Percentiles rank a stretch among this genome's conserved stretches.
These are phyloP conservation scores for Starmerella khaoyaiensis DNA, from an alignment of 805 yeast species.

Conservation along the genomic window DNA sequence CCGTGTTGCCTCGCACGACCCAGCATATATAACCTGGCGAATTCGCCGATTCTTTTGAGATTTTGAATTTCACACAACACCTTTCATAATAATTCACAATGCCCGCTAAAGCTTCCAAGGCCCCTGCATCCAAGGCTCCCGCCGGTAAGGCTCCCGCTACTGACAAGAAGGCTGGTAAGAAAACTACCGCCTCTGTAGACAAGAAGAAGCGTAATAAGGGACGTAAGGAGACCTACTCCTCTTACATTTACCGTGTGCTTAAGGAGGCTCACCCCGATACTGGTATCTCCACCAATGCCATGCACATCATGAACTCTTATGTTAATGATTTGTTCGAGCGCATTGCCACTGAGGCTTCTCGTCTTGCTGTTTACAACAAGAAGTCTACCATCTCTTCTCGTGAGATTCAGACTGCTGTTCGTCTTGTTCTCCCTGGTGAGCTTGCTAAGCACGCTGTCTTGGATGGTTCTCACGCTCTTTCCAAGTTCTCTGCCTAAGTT, in stretches of 20 bases:
- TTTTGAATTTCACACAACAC: background rate
- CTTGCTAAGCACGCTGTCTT: conserved; percentile 96
- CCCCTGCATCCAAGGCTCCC: conserved; percentile 42
- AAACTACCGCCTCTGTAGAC: conserved; percentile 68
- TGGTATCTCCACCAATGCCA: conserved; percentile 97
- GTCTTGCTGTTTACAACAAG: conserved; percentile 97
- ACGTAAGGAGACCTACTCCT: conserved; percentile 96
- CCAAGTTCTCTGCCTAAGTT: conserved; percentile 70
- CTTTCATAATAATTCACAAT: conserved; percentile 21
- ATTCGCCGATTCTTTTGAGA: background rate
- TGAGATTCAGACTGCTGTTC: conserved; percentile 97
- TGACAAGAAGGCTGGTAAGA: conserved; percentile 89
- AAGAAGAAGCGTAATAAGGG: conserved; percentile 87
- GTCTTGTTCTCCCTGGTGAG: conserved; percentile 97
- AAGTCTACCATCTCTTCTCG: conserved; percentile 95
- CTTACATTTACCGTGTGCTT: conserved; percentile 95
- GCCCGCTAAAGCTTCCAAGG: conserved; percentile 40
- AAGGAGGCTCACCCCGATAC: conserved; percentile 99
- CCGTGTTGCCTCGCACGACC: background rate
- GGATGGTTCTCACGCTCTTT: conserved; percentile 97
- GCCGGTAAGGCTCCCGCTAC: conserved; percentile 93
- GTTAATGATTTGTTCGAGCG: conserved; percentile 97
- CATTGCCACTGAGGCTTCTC: conserved; percentile 94
- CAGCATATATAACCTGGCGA: conserved; percentile 7
- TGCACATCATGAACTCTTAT: conserved; percentile 97